Base-by-base conservation (phyloP, 78 protist genomes). In the Mastigamoeba balamuthi region DNA sequence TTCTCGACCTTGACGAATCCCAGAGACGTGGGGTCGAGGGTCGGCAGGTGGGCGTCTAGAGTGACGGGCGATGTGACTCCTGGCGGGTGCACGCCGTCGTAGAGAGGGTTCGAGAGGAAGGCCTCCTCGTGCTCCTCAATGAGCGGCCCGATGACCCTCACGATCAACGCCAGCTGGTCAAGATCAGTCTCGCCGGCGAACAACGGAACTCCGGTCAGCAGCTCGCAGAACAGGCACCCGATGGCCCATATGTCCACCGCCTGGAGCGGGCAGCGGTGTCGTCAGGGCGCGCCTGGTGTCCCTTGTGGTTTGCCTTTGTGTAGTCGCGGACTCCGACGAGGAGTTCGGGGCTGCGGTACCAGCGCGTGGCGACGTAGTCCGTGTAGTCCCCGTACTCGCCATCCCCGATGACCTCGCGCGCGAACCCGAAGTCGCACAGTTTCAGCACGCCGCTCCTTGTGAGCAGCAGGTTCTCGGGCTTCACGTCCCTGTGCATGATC, bases 291-390 rank as follows among this genome's bases (percentile, higher is more conserved):
- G 87, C 79, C 76, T 85, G 88, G 0, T 92, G 95, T 0, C 84
- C 66, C 0, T 91, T 73, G 77, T 87, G 53, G 10, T 17, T 44
- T 10, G 10, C 17, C 6, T 43, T 43, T 10, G 2, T 35, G 66
- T 44, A 35, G 1, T 30, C 4, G 8, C 28, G 3, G 9, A 39
- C 1, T 8, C 81, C 82, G 10, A 84, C 64, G 6, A 87, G 67
- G n/a, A 87, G 80, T 66, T 85, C 88, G 0, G 91, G 90, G 1
- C 84, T 52, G 0, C 95, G 75, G 81, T 91, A 91, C 95, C 95
- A 87, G 9, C 95, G 71, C 1, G 95, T 91, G 38, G 95, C 92
- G 39, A 91, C 92, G 30, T 91, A 91, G n/a, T n/a, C n/a, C n/a
- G n/a, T n/a, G n/a, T n/a, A n/a, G n/a, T n/a, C n/a, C n/a, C n/a